Conservation (phyloP, 2,329 filamentous ascomycete genomes). For the Leptographium flavum region DNA sequence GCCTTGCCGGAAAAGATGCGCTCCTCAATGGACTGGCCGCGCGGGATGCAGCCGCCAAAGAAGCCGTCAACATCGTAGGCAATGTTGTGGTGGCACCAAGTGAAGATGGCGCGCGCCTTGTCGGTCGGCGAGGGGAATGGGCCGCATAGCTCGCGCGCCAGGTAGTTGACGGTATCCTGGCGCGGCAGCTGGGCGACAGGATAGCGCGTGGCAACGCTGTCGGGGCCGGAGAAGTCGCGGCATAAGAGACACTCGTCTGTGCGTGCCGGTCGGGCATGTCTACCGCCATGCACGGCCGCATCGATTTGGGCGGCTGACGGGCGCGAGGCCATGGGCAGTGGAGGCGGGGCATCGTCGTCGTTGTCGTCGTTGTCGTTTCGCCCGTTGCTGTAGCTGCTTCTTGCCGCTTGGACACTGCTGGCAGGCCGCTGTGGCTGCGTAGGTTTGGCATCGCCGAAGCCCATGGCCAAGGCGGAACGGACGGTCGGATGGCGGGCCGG, state of each 20-base stretch:
- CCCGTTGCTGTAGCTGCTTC: too few species aligned
- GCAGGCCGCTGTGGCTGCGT: too few species aligned
- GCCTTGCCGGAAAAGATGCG: constrained; percentile 66
- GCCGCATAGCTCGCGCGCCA: constrained; percentile 64
- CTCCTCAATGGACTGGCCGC: constrained; percentile 49
- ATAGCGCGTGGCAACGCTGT: constrained; percentile 63
- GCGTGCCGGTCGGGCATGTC: neutral
- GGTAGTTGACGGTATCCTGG: constrained; percentile 50
- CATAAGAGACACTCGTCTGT: constrained; percentile 56
- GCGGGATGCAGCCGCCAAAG: constrained; percentile 54
- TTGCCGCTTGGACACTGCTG: neutral
- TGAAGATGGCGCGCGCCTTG: constrained; percentile 85
- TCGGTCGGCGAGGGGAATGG: constrained; percentile 74
- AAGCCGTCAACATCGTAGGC: constrained; percentile 70
- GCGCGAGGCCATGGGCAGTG: constrained; percentile 35
- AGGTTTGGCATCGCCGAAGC: constrained; percentile 11
- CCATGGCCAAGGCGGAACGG: constrained; percentile 17
- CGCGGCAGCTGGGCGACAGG: constrained; percentile 57
- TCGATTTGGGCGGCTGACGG: constrained; percentile 38
- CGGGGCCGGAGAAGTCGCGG: constrained; percentile 74
- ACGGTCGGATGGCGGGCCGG: constrained; percentile 17
- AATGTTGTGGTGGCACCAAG: constrained; percentile 92
- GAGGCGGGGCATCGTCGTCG: constrained; percentile 29
- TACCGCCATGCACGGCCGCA: constrained; percentile 16
- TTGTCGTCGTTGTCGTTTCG: constrained; percentile 3